A percentile compares a stretch with the other conserved stretches of the same genome.
Evolutionary conservation across 257 asterid species (phyloP).

Genomic region (Coffea eugenioides): DNA sequence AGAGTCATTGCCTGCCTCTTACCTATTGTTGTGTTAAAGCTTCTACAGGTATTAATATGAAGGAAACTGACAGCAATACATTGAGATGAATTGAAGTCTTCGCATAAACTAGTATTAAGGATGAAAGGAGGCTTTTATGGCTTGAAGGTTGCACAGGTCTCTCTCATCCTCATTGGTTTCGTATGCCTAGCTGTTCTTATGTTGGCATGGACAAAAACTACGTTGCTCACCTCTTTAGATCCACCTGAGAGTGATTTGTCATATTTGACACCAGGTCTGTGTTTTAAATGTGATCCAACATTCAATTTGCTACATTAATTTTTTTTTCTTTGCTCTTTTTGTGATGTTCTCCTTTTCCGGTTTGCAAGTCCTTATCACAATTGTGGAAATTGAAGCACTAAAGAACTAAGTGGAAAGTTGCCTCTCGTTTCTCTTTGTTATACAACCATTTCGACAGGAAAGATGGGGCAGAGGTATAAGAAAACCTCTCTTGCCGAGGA

Average conservation of each 20-base stretch:
- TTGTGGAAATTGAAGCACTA: background rate
- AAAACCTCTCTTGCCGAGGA: background rate
- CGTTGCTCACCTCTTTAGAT: conserved; percentile 55
- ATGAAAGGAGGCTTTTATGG: conserved; percentile 89
- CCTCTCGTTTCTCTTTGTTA: background rate
- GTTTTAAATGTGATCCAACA: conserved; percentile 4
- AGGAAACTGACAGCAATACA: background rate
- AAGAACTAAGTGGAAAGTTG: background rate
- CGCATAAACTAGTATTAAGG: conserved; percentile 37
- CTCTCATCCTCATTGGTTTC: conserved; percentile 74
- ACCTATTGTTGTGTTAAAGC: background rate
- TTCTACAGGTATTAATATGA: conserved; percentile 16
- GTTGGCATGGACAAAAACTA: conserved; percentile 70
- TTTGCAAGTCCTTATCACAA: background rate
- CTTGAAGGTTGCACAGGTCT: conserved; percentile 66
- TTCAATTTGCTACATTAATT: background rate
- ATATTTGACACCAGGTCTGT: conserved; percentile 64
- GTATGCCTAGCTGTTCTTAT: conserved; percentile 63
- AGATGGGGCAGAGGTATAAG: background rate
- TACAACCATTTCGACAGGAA: too few species aligned
- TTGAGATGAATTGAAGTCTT: conserved; percentile 27
- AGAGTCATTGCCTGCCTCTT: background rate
- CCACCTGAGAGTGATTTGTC: conserved; percentile 44
- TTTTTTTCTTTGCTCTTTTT: background rate
- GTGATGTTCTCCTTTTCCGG: background rate